phyloP scores from a whole-genome alignment of 2,329 filamentous ascomycete genomes.

The Davidsoniella eucalypti region DNA sequence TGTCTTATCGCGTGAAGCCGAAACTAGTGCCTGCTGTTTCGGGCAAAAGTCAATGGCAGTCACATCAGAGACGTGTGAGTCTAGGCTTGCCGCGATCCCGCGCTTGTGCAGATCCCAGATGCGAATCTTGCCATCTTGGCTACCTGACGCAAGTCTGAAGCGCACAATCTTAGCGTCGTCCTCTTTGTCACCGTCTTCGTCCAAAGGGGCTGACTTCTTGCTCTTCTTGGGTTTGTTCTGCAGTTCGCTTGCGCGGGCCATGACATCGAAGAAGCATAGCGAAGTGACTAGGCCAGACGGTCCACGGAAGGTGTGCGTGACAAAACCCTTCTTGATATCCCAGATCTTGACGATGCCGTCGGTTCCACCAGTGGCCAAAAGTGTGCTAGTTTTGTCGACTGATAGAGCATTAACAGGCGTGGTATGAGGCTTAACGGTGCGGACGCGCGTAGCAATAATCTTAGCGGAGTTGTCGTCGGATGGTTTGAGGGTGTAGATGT shows the following conservation, averaged over 20 bases:
- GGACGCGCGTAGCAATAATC: conserved; percentile 50
- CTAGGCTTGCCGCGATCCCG: conserved; percentile 57
- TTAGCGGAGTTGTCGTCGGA: conserved; percentile 34
- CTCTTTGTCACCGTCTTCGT: conserved; percentile 21
- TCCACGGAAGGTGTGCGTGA: conserved; percentile 88
- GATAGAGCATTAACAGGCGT: conserved; percentile 73
- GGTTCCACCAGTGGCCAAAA: conserved; percentile 82
- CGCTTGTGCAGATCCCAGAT: conserved; percentile 86
- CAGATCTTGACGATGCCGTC: conserved; percentile 93
- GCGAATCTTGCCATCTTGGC: conserved; percentile 81
- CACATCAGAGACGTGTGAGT: conserved; percentile 93
- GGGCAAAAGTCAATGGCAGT: conserved; percentile 68
- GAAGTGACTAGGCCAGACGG: conserved; percentile 85
- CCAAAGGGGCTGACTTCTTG: conserved; percentile 16
- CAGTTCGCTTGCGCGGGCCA: conserved; percentile 29
- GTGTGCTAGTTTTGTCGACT: conserved; percentile 71
- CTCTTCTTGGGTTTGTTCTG: conserved; percentile 22
- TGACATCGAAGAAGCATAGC: conserved; percentile 74
- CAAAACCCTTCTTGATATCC: conserved; percentile 80
- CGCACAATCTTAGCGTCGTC: conserved; percentile 27
- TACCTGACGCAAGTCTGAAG: conserved; percentile 76
- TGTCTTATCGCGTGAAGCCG: conserved; percentile 82
- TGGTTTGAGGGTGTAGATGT: conserved; percentile 60
- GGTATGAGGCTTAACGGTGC: conserved; percentile 75
- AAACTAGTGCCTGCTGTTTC: conserved; percentile 59